Conservation (phyloP, 441 rosid genomes). For the Theobroma grandiflorum region DNA sequence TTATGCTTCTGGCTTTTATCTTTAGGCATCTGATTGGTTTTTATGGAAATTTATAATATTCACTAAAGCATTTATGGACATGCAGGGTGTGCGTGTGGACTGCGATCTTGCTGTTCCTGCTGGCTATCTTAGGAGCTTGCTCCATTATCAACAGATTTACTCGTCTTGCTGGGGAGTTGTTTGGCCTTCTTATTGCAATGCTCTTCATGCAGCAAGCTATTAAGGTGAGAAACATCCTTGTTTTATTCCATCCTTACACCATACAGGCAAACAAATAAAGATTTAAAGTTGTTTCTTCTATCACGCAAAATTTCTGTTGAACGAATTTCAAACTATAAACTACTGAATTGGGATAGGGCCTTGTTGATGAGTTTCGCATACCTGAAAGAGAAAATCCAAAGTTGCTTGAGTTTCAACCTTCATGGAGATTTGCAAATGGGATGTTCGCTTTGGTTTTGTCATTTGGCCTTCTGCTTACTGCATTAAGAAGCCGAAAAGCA, state of each 20-base stretch:
- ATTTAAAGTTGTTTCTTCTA: background rate
- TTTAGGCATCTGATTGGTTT: background rate
- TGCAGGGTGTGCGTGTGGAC: constrained; percentile 83
- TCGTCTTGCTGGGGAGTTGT: constrained; percentile 73
- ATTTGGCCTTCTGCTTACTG: constrained; percentile 64
- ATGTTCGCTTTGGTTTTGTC: constrained; percentile 71
- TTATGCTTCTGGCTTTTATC: constrained; percentile 3
- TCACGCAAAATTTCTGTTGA: background rate
- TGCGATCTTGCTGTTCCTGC: constrained; percentile 65
- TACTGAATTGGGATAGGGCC: constrained; percentile 47
- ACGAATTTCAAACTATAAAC: constrained; percentile 11
- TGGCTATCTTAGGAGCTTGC: constrained; percentile 74
- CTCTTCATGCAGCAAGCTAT: constrained; percentile 83
- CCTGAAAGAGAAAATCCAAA: constrained; percentile 63
- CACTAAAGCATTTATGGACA: background rate
- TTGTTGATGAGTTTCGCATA: constrained; percentile 63
- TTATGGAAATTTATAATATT: background rate
- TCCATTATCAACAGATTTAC: constrained; percentile 74
- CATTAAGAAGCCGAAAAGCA: constrained; percentile 70
- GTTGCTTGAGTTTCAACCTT: constrained; percentile 55
- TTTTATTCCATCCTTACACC: background rate
- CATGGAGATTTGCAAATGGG: constrained; percentile 79
- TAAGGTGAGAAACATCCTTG: constrained; percentile 44
- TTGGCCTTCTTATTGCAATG: constrained; percentile 77
- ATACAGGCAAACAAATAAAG: background rate